Evolutionary conservation across 345 rosid genomes (phyloP), one percentile per base, ranked within the genome.

Genomic region (Brassica rapa): DNA sequence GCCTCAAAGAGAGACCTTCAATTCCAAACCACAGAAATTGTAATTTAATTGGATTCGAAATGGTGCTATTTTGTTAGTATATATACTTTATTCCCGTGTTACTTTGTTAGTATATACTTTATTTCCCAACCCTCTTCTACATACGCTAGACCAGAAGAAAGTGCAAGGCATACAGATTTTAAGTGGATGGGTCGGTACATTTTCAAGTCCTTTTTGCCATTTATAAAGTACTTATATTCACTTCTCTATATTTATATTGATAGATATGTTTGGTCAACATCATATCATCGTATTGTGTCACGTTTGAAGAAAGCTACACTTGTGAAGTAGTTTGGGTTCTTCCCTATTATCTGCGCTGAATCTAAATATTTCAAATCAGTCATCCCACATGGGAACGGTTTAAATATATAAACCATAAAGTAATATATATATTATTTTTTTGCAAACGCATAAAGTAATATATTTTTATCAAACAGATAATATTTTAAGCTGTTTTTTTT

Each of bases 281-380:
- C 69, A n/a, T 6, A 72, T 66, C 57, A 71, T 57, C 23, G 30
- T 57, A 72, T 66, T 57, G 35, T 78, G 62, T 66, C 82, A 78
- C 77, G 82, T 72, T 78, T 78, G 27, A 66, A 57, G 73, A 59
- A 78, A 78, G 77, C 82, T 70, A 23, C 81, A 77, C 8, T 71
- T 64, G 71, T 14, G 66, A 77, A 77, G 59, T 43, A 77, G 15
- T 63, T 53, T 77, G 29, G 66, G 59, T n/a, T 15, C 32, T 56
- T 66, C 1, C 71, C n/a, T 25, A 14, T 23, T 32, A 4, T 35
- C 56, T 46, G 19, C n/a, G 12, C 10, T 33, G 46, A 15, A 32
- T 16, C 3, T 15, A 15, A 0, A 14, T 46, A 46, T 46, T 46
- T 14, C 2, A 46, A 46, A 46, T 46, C 16, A 11, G n/a, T 15